These are phyloP conservation scores for Triticum dicoccoides DNA, from an alignment of 176 grass and related monocot genomes.

Conservation along the genomic window DNA sequence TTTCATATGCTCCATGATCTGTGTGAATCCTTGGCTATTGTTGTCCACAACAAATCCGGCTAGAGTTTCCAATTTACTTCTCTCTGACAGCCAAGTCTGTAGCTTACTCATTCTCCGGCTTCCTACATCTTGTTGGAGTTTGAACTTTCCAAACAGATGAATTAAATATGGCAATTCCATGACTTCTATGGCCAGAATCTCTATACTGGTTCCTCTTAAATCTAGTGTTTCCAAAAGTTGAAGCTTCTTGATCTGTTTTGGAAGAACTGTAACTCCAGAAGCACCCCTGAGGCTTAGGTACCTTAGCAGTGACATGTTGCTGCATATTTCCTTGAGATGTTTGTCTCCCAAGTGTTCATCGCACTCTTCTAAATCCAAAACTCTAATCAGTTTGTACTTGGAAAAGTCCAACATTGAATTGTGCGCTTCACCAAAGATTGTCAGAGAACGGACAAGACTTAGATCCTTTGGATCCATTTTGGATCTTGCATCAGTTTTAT, in stretches of 20 bases:
- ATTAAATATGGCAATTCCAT: neutral
- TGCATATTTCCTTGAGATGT: neutral
- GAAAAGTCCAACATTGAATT: neutral
- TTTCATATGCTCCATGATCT: conserved; percentile 9
- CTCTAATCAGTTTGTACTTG: neutral
- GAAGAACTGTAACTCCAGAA: neutral
- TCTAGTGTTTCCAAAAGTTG: conserved; percentile 21
- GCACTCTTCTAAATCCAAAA: conserved; percentile 10
- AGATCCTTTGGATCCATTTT: neutral
- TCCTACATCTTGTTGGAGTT: neutral
- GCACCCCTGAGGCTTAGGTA: neutral
- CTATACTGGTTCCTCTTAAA: neutral
- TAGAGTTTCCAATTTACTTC: neutral
- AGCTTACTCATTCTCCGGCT: neutral
- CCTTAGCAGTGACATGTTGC: neutral
- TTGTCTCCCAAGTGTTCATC: neutral
- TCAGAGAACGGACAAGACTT: neutral
- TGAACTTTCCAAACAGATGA: conserved; percentile 19
- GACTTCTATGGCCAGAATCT: neutral
- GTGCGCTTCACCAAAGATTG: neutral
- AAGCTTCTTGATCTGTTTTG: conserved; percentile 19
- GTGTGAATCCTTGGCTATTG: neutral
- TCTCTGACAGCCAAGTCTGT: neutral
- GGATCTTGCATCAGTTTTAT: neutral
- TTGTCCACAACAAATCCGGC: neutral